Evolutionary conservation across 2,329 filamentous ascomycete species (phyloP).

Genomic region (Diaporthe nobilis): DNA sequence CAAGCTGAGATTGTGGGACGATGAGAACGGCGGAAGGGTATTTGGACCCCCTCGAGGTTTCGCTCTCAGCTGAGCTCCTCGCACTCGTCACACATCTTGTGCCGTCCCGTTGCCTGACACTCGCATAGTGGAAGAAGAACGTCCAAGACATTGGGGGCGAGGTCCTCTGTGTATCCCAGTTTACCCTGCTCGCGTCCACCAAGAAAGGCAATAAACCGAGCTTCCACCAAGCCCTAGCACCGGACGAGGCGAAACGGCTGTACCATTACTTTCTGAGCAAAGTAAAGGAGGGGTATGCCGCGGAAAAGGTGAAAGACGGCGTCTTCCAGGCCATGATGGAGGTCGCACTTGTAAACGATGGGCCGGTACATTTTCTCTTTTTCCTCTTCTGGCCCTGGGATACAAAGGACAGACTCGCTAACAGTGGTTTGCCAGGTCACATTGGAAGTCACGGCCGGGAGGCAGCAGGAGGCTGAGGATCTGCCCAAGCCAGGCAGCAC

Average conservation of each 20-base stretch:
- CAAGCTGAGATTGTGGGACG: constrained; percentile 93
- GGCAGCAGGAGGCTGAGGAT: constrained; percentile 32
- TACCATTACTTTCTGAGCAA: constrained; percentile 88
- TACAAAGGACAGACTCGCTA: constrained; percentile 32
- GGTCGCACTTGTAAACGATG: constrained; percentile 91
- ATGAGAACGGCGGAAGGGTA: constrained; percentile 79
- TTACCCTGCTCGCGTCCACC: constrained; percentile 92
- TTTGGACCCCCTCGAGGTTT: constrained; percentile 42
- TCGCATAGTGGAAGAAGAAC: constrained; percentile 84
- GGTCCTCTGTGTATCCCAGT: constrained; percentile 97
- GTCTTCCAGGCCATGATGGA: constrained; percentile 99
- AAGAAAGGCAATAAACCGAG: constrained; percentile 97
- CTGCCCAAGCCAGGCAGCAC: constrained; percentile 1
- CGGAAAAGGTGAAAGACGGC: constrained; percentile 90
- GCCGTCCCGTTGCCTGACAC: constrained; percentile 19
- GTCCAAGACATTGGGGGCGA: constrained; percentile 92
- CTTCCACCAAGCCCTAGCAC: constrained; percentile 89
- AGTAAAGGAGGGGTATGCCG: constrained; percentile 78
- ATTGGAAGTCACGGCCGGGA: constrained; percentile 44
- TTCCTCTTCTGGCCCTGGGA: neutral
- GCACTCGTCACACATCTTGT: constrained; percentile 1
- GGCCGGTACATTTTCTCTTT: constrained; percentile 64
- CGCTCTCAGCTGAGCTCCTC: neutral
- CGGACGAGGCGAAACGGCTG: constrained; percentile 82
- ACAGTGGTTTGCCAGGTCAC: constrained; percentile 52